Percentiles rank a stretch among this genome's conserved stretches.
These are phyloP conservation scores for Manihot esculenta DNA, from an alignment of 441 rosid genomes.

Conservation along the genomic window DNA sequence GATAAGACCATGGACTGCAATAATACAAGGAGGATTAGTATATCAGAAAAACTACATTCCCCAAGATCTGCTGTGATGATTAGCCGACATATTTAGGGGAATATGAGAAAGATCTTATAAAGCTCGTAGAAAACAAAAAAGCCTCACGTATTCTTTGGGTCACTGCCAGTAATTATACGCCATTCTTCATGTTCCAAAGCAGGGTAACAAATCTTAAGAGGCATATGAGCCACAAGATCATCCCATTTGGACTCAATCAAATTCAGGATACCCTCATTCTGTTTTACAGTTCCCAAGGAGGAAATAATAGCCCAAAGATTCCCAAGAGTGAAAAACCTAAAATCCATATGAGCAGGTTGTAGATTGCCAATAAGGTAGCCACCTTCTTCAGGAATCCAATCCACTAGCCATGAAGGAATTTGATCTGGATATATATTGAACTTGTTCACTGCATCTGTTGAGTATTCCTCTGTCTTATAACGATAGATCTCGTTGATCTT, in stretches of 20 bases:
- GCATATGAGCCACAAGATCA: constrained; percentile 81
- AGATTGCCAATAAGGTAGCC: constrained; percentile 88
- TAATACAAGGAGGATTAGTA: constrained; percentile 11
- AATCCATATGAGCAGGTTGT: constrained; percentile 97
- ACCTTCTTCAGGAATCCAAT: constrained; percentile 87
- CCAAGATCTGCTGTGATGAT: background rate
- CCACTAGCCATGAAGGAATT: constrained; percentile 95
- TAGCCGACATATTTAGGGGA: background rate
- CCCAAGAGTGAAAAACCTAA: constrained; percentile 90
- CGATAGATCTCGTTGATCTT: constrained; percentile 96
- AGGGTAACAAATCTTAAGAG: constrained; percentile 87
- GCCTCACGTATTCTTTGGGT: constrained; percentile 92
- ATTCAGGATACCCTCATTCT: constrained; percentile 66
- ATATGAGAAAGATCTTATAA: background rate
- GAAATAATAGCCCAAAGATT: constrained; percentile 82
- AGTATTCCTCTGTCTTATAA: constrained; percentile 91
- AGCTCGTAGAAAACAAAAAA: background rate
- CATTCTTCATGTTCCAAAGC: constrained; percentile 83
- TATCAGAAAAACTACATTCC: background rate
- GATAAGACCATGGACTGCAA: constrained; percentile 96
- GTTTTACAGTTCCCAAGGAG: constrained; percentile 68
- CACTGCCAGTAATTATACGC: constrained; percentile 88
- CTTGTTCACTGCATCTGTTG: constrained; percentile 82
- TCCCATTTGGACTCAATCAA: constrained; percentile 86
- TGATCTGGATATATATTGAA: constrained; percentile 96